Percentiles rank a stretch among this genome's conserved stretches.
Conservation (phyloP, 345 rosid genomes). For the Erucastrum elatum region DNA sequence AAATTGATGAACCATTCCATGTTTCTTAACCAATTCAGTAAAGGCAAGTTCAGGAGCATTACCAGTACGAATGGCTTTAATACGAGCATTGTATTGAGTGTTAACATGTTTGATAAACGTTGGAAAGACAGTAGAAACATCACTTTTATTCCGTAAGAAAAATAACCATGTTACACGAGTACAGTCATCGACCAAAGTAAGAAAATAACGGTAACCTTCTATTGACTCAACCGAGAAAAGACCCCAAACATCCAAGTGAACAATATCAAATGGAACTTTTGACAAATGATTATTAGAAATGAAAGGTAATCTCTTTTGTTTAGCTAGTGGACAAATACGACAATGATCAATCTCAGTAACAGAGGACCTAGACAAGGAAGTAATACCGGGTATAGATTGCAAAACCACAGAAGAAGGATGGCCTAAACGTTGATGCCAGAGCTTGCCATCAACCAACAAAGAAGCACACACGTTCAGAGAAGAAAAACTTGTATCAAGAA, state of each 20-base stretch:
- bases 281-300: background rate
- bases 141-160: background rate
- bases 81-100: background rate
- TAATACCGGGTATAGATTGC: background rate
- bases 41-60: background rate
- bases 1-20: background rate
- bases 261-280: background rate
- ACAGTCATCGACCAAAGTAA: background rate
- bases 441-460: background rate
- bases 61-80: background rate
- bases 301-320: background rate
- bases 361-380: background rate
- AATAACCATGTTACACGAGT: background rate
- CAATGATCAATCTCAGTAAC: background rate
- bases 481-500: background rate
- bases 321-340: background rate
- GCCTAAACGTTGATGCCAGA: background rate
- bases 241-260: background rate
- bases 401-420: background rate
- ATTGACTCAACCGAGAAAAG: background rate
- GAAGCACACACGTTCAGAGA: background rate
- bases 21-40: background rate
- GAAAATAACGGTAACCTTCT: background rate
- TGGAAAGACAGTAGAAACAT: background rate
- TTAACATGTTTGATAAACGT: background rate